Conservation (phyloP, 2,329 filamentous ascomycete genomes). For the Calonectria pseudoturangicola region DNA sequence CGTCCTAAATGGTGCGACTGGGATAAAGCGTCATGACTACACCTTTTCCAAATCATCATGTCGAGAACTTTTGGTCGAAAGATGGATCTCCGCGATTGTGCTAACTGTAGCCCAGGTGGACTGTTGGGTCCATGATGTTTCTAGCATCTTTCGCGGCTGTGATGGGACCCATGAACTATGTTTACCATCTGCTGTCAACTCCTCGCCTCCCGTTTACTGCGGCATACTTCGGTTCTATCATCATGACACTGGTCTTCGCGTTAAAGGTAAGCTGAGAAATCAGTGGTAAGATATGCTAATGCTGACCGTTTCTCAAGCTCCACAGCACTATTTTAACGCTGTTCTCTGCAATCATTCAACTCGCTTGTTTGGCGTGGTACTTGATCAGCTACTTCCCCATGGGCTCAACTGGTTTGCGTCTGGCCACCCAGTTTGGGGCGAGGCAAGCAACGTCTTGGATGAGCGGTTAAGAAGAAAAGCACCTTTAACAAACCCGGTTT, state of each 20-base stretch:
- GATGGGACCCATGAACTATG: slow-evolving; percentile 91
- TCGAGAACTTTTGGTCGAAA: slow-evolving; percentile 33
- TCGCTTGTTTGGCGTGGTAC: slow-evolving; percentile 92
- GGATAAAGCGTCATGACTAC: slow-evolving; percentile 41
- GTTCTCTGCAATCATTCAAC: slow-evolving; percentile 87
- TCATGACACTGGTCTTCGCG: slow-evolving; percentile 92
- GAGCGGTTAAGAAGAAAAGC: slow-evolving; percentile 73
- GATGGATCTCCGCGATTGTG: slow-evolving; percentile 43
- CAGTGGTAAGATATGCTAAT: slow-evolving; percentile 12
- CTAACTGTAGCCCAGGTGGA: slow-evolving; percentile 81
- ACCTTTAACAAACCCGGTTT: background rate
- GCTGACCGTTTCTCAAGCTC: slow-evolving; percentile 72
- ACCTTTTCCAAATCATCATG: slow-evolving; percentile 44
- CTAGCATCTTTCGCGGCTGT: slow-evolving; percentile 93
- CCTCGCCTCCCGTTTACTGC: slow-evolving; percentile 93
- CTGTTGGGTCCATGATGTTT: slow-evolving; percentile 92
- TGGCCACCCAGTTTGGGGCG: slow-evolving; percentile 90
- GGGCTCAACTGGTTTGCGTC: slow-evolving; percentile 90
- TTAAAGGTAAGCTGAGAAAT: slow-evolving; percentile 81
- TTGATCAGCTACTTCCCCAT: slow-evolving; percentile 98
- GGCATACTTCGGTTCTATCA: slow-evolving; percentile 95
- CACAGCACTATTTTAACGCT: slow-evolving; percentile 90
- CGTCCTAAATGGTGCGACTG: slow-evolving; percentile 35
- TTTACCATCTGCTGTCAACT: slow-evolving; percentile 88
- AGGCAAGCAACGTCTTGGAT: slow-evolving; percentile 92